phyloP scores from a whole-genome alignment of 495 filamentous ascomycete species.

The Hamigera avellanea region DNA sequence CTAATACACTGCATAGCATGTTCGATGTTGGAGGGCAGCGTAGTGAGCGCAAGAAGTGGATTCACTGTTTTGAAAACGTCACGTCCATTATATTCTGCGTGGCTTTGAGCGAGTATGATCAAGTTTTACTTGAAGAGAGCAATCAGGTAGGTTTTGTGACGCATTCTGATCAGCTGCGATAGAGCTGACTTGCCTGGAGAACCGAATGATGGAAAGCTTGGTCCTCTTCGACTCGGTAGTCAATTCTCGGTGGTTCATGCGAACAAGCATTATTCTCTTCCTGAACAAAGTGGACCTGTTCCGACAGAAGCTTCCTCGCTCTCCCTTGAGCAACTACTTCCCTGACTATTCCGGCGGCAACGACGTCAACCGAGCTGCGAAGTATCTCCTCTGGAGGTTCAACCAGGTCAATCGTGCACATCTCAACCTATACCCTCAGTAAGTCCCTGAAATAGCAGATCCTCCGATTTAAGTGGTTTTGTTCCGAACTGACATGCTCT shows the following conservation, averaged over 20 bases:
- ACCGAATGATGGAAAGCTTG: conserved; percentile 97
- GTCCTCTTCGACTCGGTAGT: conserved; percentile 98
- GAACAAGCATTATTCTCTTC: conserved; percentile 96
- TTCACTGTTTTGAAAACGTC: conserved; percentile 98
- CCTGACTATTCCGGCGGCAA: conserved; percentile 96
- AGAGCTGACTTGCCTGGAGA: conserved; percentile 36
- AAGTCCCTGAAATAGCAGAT: conserved; percentile 28
- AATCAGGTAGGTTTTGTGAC: conserved; percentile 58
- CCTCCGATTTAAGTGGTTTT: neutral
- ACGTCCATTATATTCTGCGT: conserved; percentile 99
- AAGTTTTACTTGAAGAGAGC: conserved; percentile 90
- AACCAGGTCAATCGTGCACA: conserved; percentile 97
- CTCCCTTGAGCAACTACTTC: conserved; percentile 86
- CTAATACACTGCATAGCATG: conserved; percentile 51
- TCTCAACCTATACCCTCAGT: conserved; percentile 96
- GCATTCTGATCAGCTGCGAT: neutral
- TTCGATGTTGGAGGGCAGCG: conserved; percentile 97
- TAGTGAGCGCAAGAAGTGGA: conserved; percentile 99
- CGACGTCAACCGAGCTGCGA: conserved; percentile 94
- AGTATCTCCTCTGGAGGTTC: conserved; percentile 96
- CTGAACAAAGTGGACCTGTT: conserved; percentile 98
- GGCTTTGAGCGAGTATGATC: conserved; percentile 95
- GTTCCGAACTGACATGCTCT: conserved; percentile 15
- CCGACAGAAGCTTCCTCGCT: conserved; percentile 82
- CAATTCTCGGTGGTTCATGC: conserved; percentile 98